Percentiles rank a stretch among this genome's conserved stretches.
These are phyloP conservation scores for thale cress (Arabidopsis thaliana) DNA, from an alignment of 345 rosid genomes.

Conservation along the genomic window TAIR10.1 NC_003070.9:4883501-4884000, in stretches of 20 bases:
- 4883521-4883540: constrained; percentile 84
- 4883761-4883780: neutral
- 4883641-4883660: constrained; percentile 11
- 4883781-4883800: neutral
- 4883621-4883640: constrained; percentile 93
- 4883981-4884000: constrained; percentile 77
- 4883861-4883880: neutral
- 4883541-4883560: constrained; percentile 78
- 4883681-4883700: neutral
- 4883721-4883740: neutral
- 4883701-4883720: neutral
- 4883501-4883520: constrained; percentile 67
- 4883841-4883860: neutral
- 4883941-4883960: constrained; percentile 77
- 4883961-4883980: constrained; percentile 87
- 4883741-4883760: neutral
- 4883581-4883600: constrained; percentile 82
- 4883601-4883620: constrained; percentile 92
- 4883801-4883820: constrained; percentile 1
- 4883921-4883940: constrained; percentile 57
- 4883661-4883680: neutral
- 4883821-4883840: neutral
- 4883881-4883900: neutral
- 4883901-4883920: constrained; percentile 3
- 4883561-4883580: constrained; percentile 78